phyloP scores from a whole-genome alignment of 306 rosid species.

The Medicago lupulina region DNA sequence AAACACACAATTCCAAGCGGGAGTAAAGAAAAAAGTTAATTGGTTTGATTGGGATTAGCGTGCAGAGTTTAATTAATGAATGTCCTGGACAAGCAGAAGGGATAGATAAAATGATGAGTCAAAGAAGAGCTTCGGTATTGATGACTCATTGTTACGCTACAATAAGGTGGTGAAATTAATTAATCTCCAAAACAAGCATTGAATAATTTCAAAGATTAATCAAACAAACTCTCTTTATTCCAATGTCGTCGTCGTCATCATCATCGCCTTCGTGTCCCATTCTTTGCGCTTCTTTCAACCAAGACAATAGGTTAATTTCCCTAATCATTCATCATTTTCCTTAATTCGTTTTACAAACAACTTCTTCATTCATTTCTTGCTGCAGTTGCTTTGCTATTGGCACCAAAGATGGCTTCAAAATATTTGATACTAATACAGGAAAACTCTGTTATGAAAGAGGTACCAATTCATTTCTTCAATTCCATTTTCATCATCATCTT shows the following conservation, averaged over 20 bases:
- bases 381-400: constrained; percentile 86
- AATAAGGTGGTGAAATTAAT: no score
- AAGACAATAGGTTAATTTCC: constrained; percentile 67
- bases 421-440: constrained; percentile 78
- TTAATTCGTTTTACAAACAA: not conserved
- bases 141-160: no score
- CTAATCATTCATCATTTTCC: not conserved
- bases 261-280: constrained; percentile 43
- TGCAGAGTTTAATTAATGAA: no score
- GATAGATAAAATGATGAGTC: no score
- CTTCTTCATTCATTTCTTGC: not conserved
- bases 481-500: not conserved
- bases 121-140: no score
- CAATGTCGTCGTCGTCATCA: not conserved
- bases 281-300: constrained; percentile 92
- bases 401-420: constrained; percentile 80
- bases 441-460: constrained; percentile 81
- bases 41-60: no score
- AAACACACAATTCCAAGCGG: no score
- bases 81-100: no score
- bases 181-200: not conserved
- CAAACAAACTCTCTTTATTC: not conserved
- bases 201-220: not conserved
- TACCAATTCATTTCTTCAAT: no score
- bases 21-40: no score